Evolutionary conservation across 2,329 filamentous ascomycete species (phyloP), one percentile per base, ranked within the genome.

Genomic region (Phialemoniopsis sp.): DNA sequence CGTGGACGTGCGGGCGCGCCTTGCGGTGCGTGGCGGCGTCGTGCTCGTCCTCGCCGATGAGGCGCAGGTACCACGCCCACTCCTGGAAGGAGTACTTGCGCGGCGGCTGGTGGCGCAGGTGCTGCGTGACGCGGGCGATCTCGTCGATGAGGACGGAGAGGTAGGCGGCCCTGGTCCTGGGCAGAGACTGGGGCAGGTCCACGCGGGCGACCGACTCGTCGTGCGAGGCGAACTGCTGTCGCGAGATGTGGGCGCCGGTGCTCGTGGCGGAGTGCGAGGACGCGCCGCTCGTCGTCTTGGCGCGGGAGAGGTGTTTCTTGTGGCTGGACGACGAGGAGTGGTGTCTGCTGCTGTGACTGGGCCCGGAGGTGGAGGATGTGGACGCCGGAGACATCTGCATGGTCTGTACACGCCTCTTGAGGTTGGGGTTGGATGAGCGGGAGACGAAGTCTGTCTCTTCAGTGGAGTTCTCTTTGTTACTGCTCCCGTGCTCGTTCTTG

Each of bases 31-130:
- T 72, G 6, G 63, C 58, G 3, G 73, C 62, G 46, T 66, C 66
- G 39, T 60, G 62, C 52, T 82, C 78, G 54, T 82, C 76, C 52
- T 82, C 77, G 34, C 78, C 78, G n/a, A 95, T 86, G 26, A 95
- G 70, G 16, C 78, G 76, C 8, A 90, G 82, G 50, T 88, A 93
- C 67, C 87, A 87, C 0, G 85, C 85, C 90, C 89, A 95, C 56
- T 95, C 85, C 48, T 89, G 80, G 46, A 89, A 96, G 0, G 68
- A 72, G 57, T 95, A 96, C 39, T 72, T 74, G 40, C 80, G 81
- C 1, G 73, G 69, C 3, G 76, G 72, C 5, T 70, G 60, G 33
- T 17, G 59, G 14, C 76, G 73, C 28, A 86, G 65, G 53, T 93
- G 78, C 35, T 76, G 67, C 2, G 80, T 78, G 1, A 87, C 78